These are phyloP conservation scores for Clonostachys rosea DNA, from an alignment of 2,329 filamentous ascomycete species.

Conservation along the genomic window DNA sequence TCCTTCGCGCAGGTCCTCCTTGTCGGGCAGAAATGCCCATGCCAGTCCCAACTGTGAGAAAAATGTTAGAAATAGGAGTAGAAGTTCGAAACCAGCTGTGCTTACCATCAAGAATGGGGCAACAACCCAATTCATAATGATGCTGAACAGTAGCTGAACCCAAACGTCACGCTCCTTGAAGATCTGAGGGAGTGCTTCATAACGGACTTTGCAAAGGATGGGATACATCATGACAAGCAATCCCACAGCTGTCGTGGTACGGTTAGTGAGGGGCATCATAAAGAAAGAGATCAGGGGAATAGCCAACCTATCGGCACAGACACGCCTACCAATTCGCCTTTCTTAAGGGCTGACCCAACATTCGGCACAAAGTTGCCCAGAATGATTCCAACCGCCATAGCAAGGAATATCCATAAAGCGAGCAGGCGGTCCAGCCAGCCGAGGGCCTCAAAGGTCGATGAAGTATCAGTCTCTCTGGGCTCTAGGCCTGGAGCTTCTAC, in stretches of 20 bases:
- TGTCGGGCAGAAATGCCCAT: conserved; percentile 63
- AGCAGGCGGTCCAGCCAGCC: conserved; percentile 59
- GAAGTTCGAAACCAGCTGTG: background rate
- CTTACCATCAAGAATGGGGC: conserved; percentile 77
- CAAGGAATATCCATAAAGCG: conserved; percentile 70
- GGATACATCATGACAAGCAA: conserved; percentile 93
- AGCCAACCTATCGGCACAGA: conserved; percentile 58
- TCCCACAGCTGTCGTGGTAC: conserved; percentile 56
- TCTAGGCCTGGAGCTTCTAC: too few relatives aligned
- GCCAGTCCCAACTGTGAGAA: conserved; percentile 51
- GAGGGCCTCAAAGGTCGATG: conserved; percentile 47
- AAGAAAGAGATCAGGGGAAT: too few relatives aligned
- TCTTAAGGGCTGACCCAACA: conserved; percentile 58
- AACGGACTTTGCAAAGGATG: conserved; percentile 81
- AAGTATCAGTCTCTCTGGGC: conserved; percentile 5
- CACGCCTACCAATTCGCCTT: conserved; percentile 66
- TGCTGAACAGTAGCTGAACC: conserved; percentile 73
- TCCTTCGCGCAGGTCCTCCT: conserved; percentile 54
- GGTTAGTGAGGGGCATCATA: background rate
- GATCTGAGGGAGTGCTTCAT: conserved; percentile 67
- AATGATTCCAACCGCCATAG: conserved; percentile 71
- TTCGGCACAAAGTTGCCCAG: conserved; percentile 69
- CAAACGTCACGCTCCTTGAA: conserved; percentile 60
- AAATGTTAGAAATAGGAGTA: background rate
- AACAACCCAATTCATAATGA: conserved; percentile 78